A percentile compares a stretch with the other conserved stretches of the same genome.
Conservation (phyloP, 352 stramenopile species). For the Phytophthora multivora region DNA sequence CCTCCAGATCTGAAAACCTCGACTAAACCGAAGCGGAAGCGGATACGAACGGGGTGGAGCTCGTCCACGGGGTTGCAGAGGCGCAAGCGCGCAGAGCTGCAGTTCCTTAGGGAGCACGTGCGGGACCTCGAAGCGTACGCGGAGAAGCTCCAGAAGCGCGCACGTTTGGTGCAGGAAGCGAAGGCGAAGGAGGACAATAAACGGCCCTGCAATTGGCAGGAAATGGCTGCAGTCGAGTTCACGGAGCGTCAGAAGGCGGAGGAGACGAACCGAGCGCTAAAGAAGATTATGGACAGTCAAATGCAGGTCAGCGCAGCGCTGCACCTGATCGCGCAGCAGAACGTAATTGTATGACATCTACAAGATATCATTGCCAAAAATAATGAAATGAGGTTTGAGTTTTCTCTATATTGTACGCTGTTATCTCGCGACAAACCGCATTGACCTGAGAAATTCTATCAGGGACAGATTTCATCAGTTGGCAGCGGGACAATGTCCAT, state of each 20-base stretch:
- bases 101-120: slow-evolving; percentile 25
- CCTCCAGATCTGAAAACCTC: not conserved
- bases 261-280: slow-evolving; percentile 26
- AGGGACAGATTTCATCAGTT: too few relatives aligned
- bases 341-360: not conserved
- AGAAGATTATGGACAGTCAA: slow-evolving; percentile 13
- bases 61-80: slow-evolving; percentile 33
- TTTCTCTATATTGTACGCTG: too few relatives aligned
- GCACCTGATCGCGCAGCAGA: slow-evolving; percentile 3
- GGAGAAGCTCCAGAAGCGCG: slow-evolving; percentile 18
- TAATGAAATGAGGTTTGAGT: not conserved
- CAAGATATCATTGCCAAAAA: not conserved
- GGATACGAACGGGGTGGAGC: slow-evolving; percentile 27
- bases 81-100: slow-evolving; percentile 31
- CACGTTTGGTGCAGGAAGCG: not conserved
- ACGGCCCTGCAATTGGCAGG: slow-evolving; percentile 14
- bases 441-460: too few relatives aligned
- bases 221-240: slow-evolving; percentile 14
- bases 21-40: slow-evolving; percentile 19
- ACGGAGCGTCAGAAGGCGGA: slow-evolving; percentile 25
- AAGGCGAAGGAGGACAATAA: not conserved
- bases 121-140: slow-evolving; percentile 24
- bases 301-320: slow-evolving; percentile 12
- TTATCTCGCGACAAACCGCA: too few relatives aligned
- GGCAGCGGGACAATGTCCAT: too few relatives aligned